Percentiles rank a stretch among this genome's conserved stretches.
phyloP scores from a whole-genome alignment of 1,139 yeast species.

The Suhomyces taliae region DNA sequence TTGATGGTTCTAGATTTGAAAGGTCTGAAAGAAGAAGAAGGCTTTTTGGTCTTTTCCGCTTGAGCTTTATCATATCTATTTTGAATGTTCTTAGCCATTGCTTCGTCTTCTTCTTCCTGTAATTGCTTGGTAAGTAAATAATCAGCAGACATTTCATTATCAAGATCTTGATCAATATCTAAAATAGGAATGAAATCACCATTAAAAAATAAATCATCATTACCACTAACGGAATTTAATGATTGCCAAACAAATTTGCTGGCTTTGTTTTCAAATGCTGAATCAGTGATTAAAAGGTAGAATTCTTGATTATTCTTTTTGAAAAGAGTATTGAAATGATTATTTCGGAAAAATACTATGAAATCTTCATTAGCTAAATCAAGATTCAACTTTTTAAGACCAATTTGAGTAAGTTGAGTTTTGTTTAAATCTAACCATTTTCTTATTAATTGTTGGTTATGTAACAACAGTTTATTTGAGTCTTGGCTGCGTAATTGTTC shows the following conservation, averaged over 20 bases:
- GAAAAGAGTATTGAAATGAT: conserved; percentile 75
- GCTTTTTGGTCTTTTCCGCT: not conserved
- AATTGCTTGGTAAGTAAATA: conserved; percentile 49
- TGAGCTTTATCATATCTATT: conserved; percentile 17
- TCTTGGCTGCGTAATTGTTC: conserved; percentile 7
- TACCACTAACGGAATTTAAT: conserved; percentile 63
- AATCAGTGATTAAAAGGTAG: conserved; percentile 69
- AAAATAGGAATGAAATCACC: conserved; percentile 55
- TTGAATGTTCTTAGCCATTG: conserved; percentile 51
- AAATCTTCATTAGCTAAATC: conserved; percentile 42
- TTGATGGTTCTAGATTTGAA: conserved; percentile 1
- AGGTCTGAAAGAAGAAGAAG: not conserved
- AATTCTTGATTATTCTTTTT: conserved; percentile 52
- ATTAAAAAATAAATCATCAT: conserved; percentile 63
- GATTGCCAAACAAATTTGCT: conserved; percentile 74
- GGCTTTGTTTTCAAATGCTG: conserved; percentile 51
- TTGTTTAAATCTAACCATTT: conserved; percentile 53
- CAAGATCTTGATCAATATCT: conserved; percentile 21
- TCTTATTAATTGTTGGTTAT: conserved; percentile 21
- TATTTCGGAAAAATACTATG: conserved; percentile 76
- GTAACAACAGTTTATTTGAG: conserved; percentile 10
- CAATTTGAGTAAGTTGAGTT: conserved; percentile 71
- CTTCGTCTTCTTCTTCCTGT: conserved; percentile 64
- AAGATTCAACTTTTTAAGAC: conserved; percentile 49
- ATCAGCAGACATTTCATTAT: conserved; percentile 32